Evolutionary conservation across 148 eudicot species (phyloP).

Genomic region (Camellia granthamiana): DNA sequence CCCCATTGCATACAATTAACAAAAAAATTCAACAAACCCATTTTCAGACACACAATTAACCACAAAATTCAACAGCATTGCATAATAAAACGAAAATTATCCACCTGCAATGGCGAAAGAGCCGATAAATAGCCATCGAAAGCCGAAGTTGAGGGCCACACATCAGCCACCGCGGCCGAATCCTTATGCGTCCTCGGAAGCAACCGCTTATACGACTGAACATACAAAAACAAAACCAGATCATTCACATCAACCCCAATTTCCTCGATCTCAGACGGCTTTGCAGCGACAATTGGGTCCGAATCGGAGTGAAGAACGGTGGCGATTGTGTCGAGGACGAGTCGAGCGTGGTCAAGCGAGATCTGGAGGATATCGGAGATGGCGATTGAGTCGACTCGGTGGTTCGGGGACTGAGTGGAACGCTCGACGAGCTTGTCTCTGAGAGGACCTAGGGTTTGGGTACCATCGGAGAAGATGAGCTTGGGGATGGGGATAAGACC

Average conservation of each 20-base stretch:
- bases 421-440: conserved; percentile 47
- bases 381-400: conserved; percentile 41
- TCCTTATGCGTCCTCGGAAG: conserved; percentile 82
- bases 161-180: conserved; percentile 88
- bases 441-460: conserved; percentile 53
- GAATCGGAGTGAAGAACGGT: conserved; percentile 51
- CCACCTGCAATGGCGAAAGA: conserved; percentile 93
- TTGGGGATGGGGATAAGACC: conserved; percentile 90
- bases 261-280: conserved; percentile 38
- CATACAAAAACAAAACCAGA: conserved; percentile 70
- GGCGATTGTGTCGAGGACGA: conserved; percentile 63
- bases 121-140: conserved; percentile 89
- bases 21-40: background rate
- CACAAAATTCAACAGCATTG: background rate
- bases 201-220: conserved; percentile 85
- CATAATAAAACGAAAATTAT: background rate
- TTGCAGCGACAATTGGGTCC: conserved; percentile 54
- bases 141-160: conserved; percentile 93
- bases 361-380: conserved; percentile 57
- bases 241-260: conserved; percentile 65
- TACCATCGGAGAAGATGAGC: conserved; percentile 78
- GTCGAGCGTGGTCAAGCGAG: conserved; percentile 58
- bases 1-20: background rate
- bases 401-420: conserved; percentile 17
- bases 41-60: background rate